phyloP scores from a whole-genome alignment of 2,329 filamentous ascomycete genomes.

The Pseudopithomyces maydicus region DNA sequence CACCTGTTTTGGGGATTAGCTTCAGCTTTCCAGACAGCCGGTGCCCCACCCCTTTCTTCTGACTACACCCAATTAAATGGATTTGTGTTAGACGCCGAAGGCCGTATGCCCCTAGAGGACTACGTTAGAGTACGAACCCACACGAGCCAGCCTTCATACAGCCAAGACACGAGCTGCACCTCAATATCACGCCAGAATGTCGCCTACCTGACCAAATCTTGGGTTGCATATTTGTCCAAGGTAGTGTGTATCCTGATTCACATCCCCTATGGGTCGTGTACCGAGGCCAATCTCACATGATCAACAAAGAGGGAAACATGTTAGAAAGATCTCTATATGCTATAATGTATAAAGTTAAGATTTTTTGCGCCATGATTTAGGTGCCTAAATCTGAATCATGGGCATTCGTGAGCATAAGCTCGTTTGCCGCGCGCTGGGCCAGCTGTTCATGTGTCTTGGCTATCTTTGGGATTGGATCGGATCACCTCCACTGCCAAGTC shows the following conservation, averaged over 20 bases:
- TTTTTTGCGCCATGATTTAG: not conserved
- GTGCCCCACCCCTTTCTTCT: not conserved
- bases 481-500: not conserved
- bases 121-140: slow-evolving; percentile 1
- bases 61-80: not conserved
- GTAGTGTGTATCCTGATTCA: no score
- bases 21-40: not conserved
- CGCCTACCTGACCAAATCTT: not conserved
- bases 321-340: not conserved
- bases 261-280: not conserved
- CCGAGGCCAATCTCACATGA: not conserved
- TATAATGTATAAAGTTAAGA: not conserved
- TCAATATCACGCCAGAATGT: not conserved
- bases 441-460: not conserved
- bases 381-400: not conserved
- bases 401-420: slow-evolving; percentile 1
- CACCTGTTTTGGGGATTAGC: not conserved
- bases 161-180: not conserved
- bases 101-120: not conserved
- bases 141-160: not conserved
- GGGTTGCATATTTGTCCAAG: not conserved
- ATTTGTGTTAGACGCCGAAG: not conserved
- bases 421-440: not conserved
- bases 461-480: not conserved
- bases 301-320: not conserved